Conservation (phyloP, 257 asterid species). For the Penstemon barbatus region DNA sequence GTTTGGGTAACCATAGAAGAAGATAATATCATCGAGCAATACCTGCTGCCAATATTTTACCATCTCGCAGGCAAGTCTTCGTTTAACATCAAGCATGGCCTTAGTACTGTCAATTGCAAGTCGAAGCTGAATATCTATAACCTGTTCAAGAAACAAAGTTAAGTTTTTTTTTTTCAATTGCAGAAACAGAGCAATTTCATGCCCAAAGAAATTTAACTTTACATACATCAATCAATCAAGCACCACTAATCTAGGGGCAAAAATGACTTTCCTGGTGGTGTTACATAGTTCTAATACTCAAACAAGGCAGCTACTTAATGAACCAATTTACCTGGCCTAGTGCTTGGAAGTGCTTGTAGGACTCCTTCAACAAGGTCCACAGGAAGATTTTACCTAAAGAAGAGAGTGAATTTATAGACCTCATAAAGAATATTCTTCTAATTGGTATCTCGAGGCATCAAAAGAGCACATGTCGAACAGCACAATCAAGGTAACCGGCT, state of each 20-base stretch:
- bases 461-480: conserved; percentile 54
- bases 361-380: conserved; percentile 74
- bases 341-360: conserved; percentile 69
- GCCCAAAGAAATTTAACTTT: too few relatives aligned
- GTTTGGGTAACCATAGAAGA: too few relatives aligned
- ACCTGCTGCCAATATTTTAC: conserved; percentile 45
- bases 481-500: conserved; percentile 40
- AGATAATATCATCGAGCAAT: too few relatives aligned
- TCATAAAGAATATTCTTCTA: conserved; percentile 5
- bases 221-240: too few relatives aligned
- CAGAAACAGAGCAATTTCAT: too few relatives aligned
- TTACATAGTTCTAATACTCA: too few relatives aligned
- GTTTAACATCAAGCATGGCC: conserved; percentile 26
- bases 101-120: too few relatives aligned
- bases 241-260: too few relatives aligned
- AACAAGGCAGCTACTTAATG: conserved; percentile 20
- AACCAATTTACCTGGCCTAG: conserved; percentile 57
- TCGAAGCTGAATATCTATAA: too few relatives aligned
- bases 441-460: background rate
- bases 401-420: background rate
- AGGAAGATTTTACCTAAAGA: conserved; percentile 58
- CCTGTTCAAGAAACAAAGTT: conserved; percentile 48
- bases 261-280: too few relatives aligned
- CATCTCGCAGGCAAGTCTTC: too few relatives aligned
- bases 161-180: conserved; percentile 28